Evolutionary conservation across 176 grass and related monocot species (phyloP), one percentile per base, ranked within the genome.

Genomic region (Otatea glauca): DNA sequence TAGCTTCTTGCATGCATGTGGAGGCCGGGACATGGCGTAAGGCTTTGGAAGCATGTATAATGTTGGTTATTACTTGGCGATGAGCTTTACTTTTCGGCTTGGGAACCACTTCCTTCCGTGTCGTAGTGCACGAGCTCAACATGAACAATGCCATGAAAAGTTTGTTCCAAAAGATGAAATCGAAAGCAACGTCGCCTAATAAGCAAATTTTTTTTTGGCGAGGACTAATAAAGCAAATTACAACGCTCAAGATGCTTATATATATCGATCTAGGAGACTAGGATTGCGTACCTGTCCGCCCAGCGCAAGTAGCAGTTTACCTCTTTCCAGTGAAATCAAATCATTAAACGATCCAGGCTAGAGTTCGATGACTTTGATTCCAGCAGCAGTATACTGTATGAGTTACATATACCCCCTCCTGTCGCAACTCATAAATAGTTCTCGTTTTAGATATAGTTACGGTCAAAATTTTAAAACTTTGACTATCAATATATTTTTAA

Each of bases 81-180:
- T 47, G 5, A 37, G 17, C 59, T 51, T 75, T 75, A 37, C 72
- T 55, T 58, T 75, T 75, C 24, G 58, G 59, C 49, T 66, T 75
- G 47, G 60, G 44, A 84, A 39, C 12, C 44, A 63, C 81, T 74
- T 39, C 29, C 56, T 65, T 51, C 34, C 43, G 56, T 83, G 32
- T 73, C 69, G 38, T 72, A 1, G 12, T 74, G 69, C 81, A 75
- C 59, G 45, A 42, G 60, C 59, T 84, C 45, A 65, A 66, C 81
- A 84, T 84, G 81, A 38, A 51, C 44, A 84, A 54, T 54, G 71
- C 45, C 29, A 66, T 75, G 45, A 65, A 75, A 84, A 84, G 70
- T 42, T 7, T 18, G 42, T 23, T 51, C 11, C 21, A 20, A 74
- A 75, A 65, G 71, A 84, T 0, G 58, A 84, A 53, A 54, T 32